These are phyloP conservation scores for Avena insularis DNA, from an alignment of 176 grass and related monocot species.

Conservation along the genomic window DNA sequence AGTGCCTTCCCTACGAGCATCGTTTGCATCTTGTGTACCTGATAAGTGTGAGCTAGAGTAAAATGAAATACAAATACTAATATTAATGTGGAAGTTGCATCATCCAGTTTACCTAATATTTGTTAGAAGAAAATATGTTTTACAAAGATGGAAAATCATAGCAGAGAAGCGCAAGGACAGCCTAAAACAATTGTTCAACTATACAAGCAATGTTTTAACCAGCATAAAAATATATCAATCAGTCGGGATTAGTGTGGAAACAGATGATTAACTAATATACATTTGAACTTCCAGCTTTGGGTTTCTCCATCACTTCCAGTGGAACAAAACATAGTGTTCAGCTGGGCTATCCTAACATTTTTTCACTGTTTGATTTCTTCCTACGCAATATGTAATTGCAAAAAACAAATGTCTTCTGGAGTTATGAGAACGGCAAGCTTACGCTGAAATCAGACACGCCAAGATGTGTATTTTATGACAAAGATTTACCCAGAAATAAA, in stretches of 20 bases:
- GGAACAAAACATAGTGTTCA: neutral
- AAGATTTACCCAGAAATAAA: neutral
- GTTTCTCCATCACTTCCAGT: neutral
- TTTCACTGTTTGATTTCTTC: neutral
- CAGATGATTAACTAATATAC: neutral
- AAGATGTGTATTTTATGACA: neutral
- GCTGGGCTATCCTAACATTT: neutral
- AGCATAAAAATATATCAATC: neutral
- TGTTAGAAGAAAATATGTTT: neutral
- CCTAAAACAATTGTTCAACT: neutral
- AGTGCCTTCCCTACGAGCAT: slow-evolving; percentile 55
- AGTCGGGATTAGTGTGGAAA: neutral
- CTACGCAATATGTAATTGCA: neutral
- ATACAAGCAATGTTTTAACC: neutral
- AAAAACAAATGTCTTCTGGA: neutral
- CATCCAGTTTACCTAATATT: neutral
- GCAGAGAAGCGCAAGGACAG: neutral
- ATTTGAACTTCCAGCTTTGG: neutral
- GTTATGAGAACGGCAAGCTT: neutral
- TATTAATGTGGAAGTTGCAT: neutral
- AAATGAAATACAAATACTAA: slow-evolving; percentile 23
- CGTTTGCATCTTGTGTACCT: slow-evolving; percentile 58
- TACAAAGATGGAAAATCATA: neutral
- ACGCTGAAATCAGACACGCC: neutral
- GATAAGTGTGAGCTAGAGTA: slow-evolving; percentile 30